Evolutionary conservation across 2,329 filamentous ascomycete genomes (phyloP).

Genomic region (Calonectria naviculata): DNA sequence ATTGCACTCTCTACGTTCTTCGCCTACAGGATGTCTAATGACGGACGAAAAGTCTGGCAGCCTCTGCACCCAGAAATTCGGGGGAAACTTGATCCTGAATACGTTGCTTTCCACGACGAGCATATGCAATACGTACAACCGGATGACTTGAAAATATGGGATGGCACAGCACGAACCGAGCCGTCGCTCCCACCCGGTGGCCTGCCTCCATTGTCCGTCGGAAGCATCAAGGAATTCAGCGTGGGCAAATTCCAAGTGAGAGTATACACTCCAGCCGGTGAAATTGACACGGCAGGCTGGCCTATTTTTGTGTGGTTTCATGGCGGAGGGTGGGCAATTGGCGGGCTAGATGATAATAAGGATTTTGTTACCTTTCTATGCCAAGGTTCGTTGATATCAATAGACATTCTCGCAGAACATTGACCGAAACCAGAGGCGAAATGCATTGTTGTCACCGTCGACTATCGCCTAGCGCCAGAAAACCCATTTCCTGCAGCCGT

Average conservation of each 20-base stretch:
- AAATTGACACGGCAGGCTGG: conserved; percentile 35
- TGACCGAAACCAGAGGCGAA: conserved; percentile 14
- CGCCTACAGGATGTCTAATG: neutral
- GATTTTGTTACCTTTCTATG: conserved; percentile 44
- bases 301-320: conserved; percentile 48
- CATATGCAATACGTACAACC: conserved; percentile 46
- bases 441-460: conserved; percentile 39
- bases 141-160: conserved; percentile 44
- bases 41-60: conserved; percentile 29
- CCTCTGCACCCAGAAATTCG: conserved; percentile 42
- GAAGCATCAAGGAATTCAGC: conserved; percentile 33
- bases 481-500: conserved; percentile 43
- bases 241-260: conserved; percentile 37
- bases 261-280: conserved; percentile 38
- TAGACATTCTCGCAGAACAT: too few relatives aligned
- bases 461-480: conserved; percentile 46
- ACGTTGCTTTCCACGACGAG: conserved; percentile 47
- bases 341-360: conserved; percentile 43
- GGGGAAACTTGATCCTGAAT: conserved; percentile 44
- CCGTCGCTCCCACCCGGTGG: conserved; percentile 35
- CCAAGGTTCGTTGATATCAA: conserved; percentile 21
- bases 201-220: conserved; percentile 31
- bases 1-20: too few relatives aligned
- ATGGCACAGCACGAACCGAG: conserved; percentile 35
- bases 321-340: conserved; percentile 50